Evolutionary conservation across 352 stramenopile species (phyloP), one percentile per base, ranked within the genome.

Genomic region (Hyphochytrium catenoides): DNA sequence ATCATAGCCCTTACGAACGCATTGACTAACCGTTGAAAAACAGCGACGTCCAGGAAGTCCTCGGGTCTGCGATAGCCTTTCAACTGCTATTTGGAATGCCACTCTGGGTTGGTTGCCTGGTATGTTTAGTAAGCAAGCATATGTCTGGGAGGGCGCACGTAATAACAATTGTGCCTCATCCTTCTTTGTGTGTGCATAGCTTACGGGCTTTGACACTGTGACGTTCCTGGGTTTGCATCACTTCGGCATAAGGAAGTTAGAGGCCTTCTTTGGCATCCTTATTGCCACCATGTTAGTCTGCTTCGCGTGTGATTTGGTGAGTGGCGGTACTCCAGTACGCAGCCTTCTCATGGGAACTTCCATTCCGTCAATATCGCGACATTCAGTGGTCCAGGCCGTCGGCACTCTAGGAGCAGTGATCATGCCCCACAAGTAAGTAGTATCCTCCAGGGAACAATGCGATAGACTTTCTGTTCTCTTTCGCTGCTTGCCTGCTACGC

Each of bases 381-480:
- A 72, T 44, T 79, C 61, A 3, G 72, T 65, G 36, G 76, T 59
- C 12, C 58, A 72, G 36, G 77, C 68, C 15, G 85, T 91, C 11
- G 83, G 77, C 1, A 92, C 93, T 35, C 44, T 95, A 8, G 84
- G 83, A 26, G 73, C 79, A 0, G 79, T 96, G 26, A 88, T 95
- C 57, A 95, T 95, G 84, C 84, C 84, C 1, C 79, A 95, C 61
- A 95, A 95, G 37, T 62, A n/a, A n/a, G n/a, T n/a, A n/a, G n/a
- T n/a, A n/a, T n/a, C n/a, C n/a, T n/a, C n/a, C n/a, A n/a, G n/a
- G n/a, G n/a, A n/a, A n/a, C n/a, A n/a, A n/a, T n/a, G n/a, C n/a
- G n/a, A n/a, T n/a, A n/a, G n/a, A n/a, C n/a, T n/a, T n/a, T n/a
- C n/a, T n/a, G n/a, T n/a, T n/a, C n/a, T n/a, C n/a, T n/a, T n/a